These are phyloP conservation scores for Aspergillus felis DNA, from an alignment of 2,329 filamentous ascomycete species.

Conservation along the genomic window DNA sequence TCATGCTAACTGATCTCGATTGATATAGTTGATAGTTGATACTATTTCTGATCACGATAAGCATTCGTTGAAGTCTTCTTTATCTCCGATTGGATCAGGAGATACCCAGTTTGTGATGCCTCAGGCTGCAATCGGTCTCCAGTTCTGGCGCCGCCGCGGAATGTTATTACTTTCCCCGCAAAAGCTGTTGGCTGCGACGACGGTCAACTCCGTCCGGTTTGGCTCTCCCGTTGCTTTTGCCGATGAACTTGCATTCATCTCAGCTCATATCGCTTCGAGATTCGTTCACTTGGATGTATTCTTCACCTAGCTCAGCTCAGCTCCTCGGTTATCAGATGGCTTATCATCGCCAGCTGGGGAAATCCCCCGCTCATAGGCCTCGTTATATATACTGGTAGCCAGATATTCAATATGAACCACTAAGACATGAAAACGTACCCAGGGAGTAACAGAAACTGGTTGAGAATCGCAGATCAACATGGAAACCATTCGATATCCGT, in stretches of 20 bases:
- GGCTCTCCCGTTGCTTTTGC: not conserved
- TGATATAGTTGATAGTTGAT: not conserved
- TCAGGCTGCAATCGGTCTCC: not conserved
- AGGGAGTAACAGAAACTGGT: too few relatives aligned
- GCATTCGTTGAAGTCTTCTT: not conserved
- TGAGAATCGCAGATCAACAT: constrained; percentile 9
- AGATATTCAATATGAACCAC: not conserved
- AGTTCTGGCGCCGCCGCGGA: constrained; percentile 6
- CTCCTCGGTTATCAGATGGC: constrained; percentile 1
- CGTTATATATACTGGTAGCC: not conserved
- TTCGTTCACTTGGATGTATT: not conserved
- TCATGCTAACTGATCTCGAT: too few relatives aligned
- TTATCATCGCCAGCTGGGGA: not conserved
- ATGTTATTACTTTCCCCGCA: constrained; percentile 3
- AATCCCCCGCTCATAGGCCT: not conserved
- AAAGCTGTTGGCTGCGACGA: too few relatives aligned
- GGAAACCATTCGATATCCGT: constrained; percentile 21
- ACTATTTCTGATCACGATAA: not conserved
- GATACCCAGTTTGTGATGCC: not conserved
- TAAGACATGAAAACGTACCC: not conserved
- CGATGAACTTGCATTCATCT: not conserved
- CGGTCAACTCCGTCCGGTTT: not conserved
- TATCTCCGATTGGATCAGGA: not conserved
- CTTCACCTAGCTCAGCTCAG: not conserved
- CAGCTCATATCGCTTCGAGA: not conserved